Evolutionary conservation across 768 basidiomycete genomes (phyloP), one percentile per base, ranked within the genome.

Genomic region (Nidularia sp.): DNA sequence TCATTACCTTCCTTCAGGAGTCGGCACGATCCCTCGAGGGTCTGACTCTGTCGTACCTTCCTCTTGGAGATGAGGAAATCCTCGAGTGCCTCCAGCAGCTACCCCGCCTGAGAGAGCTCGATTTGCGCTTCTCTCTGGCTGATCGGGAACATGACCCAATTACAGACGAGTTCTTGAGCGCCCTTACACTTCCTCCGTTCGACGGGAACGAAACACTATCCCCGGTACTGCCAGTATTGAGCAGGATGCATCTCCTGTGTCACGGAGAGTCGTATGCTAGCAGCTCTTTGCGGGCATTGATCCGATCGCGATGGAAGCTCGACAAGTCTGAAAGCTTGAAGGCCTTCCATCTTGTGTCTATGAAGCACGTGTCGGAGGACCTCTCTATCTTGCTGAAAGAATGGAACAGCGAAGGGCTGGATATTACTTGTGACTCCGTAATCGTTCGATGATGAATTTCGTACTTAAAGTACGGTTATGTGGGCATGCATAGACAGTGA

Each of bases 21-120:
- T 56, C 66, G 25, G 57, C 64, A 31, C 42, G 54, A 1, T 63
- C 70, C 39, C 63, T 77, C 5, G 56, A 57, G 15, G 53, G 57
- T 12, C 65, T 79, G 45, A 59, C 55, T 33, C 55, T 79, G 5
- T 56, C 64, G 9, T 76, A 75, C 52, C 64, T 77, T 36, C 76
- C 75, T 5, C 39, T 76, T 45, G 60, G 64, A 13, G 70, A 72
- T 49, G 47, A 46, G 34, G 60, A 71, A 36, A 51, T 75, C 8
- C 34, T 72, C 18, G 58, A 62, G 25, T 68, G 62, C 50, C 54
- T 79, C n/a, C 48, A 53, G 31, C 55, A 55, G 15, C 50, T 74
- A 13, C 65, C 70, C 13, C 48, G 52, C 4, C 53, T 76, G 29
- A 60, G 54, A 8, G 52, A 58, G 34, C 57, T 77, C 45, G 63